Conservation (phyloP, 768 basidiomycete genomes). For the Gloeostereum incarnatum region DNA sequence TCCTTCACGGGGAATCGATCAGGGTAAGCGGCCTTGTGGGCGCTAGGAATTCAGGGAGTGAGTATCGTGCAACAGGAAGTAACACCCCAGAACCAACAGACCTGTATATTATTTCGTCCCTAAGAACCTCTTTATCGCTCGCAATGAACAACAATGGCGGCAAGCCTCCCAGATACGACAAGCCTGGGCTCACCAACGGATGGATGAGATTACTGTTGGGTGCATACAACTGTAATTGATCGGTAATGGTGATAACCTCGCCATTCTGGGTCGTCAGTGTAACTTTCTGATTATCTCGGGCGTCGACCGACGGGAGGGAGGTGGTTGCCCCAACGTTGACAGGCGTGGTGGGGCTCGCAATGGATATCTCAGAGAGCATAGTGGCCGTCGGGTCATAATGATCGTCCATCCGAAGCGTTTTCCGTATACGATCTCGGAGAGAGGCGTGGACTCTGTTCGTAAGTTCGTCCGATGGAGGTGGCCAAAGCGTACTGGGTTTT, state of each 20-base stretch:
- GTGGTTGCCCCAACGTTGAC: constrained; percentile 42
- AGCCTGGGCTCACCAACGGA: constrained; percentile 75
- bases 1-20: constrained; percentile 47
- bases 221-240: constrained; percentile 83
- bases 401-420: constrained; percentile 33
- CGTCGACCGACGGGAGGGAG: constrained; percentile 27
- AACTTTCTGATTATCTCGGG: constrained; percentile 33
- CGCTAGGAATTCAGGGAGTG: constrained; percentile 30
- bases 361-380: constrained; percentile 4
- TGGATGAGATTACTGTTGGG: constrained; percentile 70
- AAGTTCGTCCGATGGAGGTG: constrained; percentile 59
- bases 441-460: constrained; percentile 46
- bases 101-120: constrained; percentile 89
- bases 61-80: not conserved
- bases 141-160: constrained; percentile 81
- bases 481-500: constrained; percentile 76
- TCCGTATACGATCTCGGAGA: constrained; percentile 51
- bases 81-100: constrained; percentile 36
- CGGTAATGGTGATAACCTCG: constrained; percentile 40
- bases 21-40: constrained; percentile 89
- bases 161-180: constrained; percentile 82
- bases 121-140: constrained; percentile 83
- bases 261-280: constrained; percentile 35
- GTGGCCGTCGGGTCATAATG: constrained; percentile 13
- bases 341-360: constrained; percentile 12